Evolutionary conservation across 106 monocot genomes (phyloP), one percentile per base, ranked within the genome.

Genomic region (Apostasia shenzhenica): DNA sequence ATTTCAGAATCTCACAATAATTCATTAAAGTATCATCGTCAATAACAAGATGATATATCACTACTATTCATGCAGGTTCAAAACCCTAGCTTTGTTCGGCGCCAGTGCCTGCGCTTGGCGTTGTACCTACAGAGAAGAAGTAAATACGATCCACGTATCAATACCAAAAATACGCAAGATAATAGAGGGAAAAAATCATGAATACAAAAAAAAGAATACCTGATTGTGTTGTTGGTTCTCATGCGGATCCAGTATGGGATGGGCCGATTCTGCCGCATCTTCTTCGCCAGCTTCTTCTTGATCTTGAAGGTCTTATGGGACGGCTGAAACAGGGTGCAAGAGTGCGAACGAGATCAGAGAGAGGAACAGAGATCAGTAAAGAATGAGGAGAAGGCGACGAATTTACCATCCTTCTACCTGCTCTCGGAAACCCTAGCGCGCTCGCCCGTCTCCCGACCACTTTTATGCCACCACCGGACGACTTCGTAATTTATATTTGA

Each of bases 281-380:
- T 88, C 84, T 88, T 88, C 71, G 84, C 84, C 45, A 88, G 73
- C 76, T 88, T 88, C 88, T 88, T 88, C 84, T 88, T 88, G 59
- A 88, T 88, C 78, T 37, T 42, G 63, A 88, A 88, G 6, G 71
- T 77, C 77, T 88, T 88, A 78, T 84, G 81, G 43, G 88, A 88
- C 60, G 88, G 84, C 88, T 88, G 52, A 26, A 26, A 26, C 26
- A 26, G 26, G 26, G 26, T 26, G 26, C 26, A 26, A 26, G 26
- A 26, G 26, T 26, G 26, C 26, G 26, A 26, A 26, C 26, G 26
- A 26, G 26, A 26, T 26, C 26, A 26, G 26, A 26, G 26, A 26
- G 26, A 26, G 26, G 26, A 26, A 26, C 26, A 26, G 26, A 26
- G 26, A 26, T 26, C 26, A 26, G 26, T 26, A 26, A 26, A 26